Base-by-base conservation (phyloP, 352 stramenopile genomes). In the Globisporangium mamillatum region DNA sequence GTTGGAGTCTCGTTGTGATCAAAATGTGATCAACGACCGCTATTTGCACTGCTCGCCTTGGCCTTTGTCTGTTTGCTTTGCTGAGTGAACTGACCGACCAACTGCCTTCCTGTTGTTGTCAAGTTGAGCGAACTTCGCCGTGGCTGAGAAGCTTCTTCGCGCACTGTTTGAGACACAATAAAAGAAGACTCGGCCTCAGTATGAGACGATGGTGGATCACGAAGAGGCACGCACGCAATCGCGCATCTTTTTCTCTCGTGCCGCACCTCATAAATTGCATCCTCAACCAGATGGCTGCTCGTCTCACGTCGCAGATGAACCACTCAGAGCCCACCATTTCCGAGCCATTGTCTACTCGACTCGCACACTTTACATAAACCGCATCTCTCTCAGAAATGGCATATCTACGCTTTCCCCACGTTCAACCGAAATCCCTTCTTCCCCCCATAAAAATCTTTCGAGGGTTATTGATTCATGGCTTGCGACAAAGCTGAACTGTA, bases 191-290 rank as follows among this genome's bases (percentile, higher is more conserved):
- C 29, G 55, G 16, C 0, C 27, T 60, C 18, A 60, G 55, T 60
- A 60, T 46, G 29, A 5, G 16, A 38, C 0, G 53, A 59, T 8
- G 22, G 9, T 44, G 27, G 56, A 32, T 52, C 20, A 16, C 36
- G 34, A 63, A 63, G n/a, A 63, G 58, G 34, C 58, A 53, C 58
- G 38, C 54, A 63, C 36, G n/a, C 22, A 63, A 20, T 20, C 22
- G 16, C 18, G 44, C 16, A 12, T 48, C 22, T 9, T 36, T 48
- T 32, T 58, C 25, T 58, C 25, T 58, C 18, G 50, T 9, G 22
- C 48, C 3, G 1, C 25, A 24, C 14, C 8, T 3, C 48, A 25
- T 8, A 50, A 44, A 62, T 48, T 24, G 58, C 36, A 64, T 64
- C 25, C 36, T 38, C 58, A 53, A 54, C 36, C 58, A 64, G 36